These are phyloP conservation scores for Nyssa sinensis DNA, from an alignment of 148 eudicot species.

Conservation along the genomic window DNA sequence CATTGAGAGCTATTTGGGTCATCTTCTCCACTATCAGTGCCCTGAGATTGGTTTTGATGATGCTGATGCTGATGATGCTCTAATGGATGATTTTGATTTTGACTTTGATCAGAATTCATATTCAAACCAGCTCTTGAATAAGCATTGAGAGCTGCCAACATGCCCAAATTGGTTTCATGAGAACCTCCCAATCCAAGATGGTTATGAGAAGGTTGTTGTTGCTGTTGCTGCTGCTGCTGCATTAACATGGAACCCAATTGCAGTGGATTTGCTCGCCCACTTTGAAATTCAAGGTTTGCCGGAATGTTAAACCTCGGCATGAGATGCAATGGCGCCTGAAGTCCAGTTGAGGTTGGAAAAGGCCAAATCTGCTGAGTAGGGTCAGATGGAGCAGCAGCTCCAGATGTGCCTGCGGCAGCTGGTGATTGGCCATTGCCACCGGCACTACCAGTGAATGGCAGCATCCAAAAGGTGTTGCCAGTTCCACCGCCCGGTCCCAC, in stretches of 20 bases:
- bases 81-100: constrained; percentile 25
- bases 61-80: constrained; percentile 30
- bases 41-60: constrained; percentile 35
- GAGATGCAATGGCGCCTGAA: constrained; percentile 46
- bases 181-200: constrained; percentile 61
- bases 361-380: constrained; percentile 57
- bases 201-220: constrained; percentile 41
- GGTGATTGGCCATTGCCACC: not conserved
- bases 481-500: constrained; percentile 32
- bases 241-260: constrained; percentile 50
- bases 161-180: constrained; percentile 52
- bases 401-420: constrained; percentile 12
- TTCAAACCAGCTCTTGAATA: constrained; percentile 44
- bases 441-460: constrained; percentile 34
- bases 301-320: constrained; percentile 52
- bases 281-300: constrained; percentile 41
- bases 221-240: constrained; percentile 37
- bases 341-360: constrained; percentile 17
- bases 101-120: constrained; percentile 39
- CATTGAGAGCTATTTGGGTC: constrained; percentile 36
- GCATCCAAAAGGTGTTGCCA: constrained; percentile 54
- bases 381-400: constrained; percentile 2
- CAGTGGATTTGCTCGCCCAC: constrained; percentile 29
- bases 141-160: constrained; percentile 63
- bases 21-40: constrained; percentile 50